A percentile compares a stretch with the other conserved stretches of the same genome.
Conservation (phyloP, 805 yeast species). For the Cyberlindnera nakhonratchasimensis region DNA sequence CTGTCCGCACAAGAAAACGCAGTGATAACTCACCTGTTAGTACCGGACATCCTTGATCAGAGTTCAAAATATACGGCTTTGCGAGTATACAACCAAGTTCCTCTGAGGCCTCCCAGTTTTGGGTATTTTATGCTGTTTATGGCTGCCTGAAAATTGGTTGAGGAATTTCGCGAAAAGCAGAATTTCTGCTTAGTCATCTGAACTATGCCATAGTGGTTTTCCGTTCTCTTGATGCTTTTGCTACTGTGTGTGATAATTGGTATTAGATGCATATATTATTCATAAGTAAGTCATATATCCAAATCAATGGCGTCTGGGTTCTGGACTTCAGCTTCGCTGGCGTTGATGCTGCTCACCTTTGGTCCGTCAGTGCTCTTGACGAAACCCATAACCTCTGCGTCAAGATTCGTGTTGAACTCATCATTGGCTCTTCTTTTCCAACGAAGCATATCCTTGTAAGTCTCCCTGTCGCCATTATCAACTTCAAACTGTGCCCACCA, state of each 20-base stretch:
- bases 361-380: conserved; percentile 41
- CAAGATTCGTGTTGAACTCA: conserved; percentile 28
- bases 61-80: background rate
- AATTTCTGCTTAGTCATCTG: background rate
- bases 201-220: no score
- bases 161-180: background rate
- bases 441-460: conserved; percentile 71
- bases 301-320: conserved; percentile 64
- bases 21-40: conserved; percentile 22
- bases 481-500: conserved; percentile 76
- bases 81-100: background rate
- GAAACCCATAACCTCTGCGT: conserved; percentile 44
- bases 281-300: conserved; percentile 33
- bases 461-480: conserved; percentile 62
- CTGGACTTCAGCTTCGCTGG: conserved; percentile 14
- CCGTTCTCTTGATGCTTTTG: background rate
- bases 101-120: background rate
- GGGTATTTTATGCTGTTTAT: no score
- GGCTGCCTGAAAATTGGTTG: no score
- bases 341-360: conserved; percentile 28
- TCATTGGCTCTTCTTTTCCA: conserved; percentile 43
- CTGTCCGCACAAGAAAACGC: background rate
- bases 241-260: no score
- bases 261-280: no score
- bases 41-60: conserved; percentile 19